A percentile compares a stretch with the other conserved stretches of the same genome.
These are phyloP conservation scores for Diplodia corticola DNA, from an alignment of 2,329 filamentous ascomycete species.

Conservation along the genomic window DNA sequence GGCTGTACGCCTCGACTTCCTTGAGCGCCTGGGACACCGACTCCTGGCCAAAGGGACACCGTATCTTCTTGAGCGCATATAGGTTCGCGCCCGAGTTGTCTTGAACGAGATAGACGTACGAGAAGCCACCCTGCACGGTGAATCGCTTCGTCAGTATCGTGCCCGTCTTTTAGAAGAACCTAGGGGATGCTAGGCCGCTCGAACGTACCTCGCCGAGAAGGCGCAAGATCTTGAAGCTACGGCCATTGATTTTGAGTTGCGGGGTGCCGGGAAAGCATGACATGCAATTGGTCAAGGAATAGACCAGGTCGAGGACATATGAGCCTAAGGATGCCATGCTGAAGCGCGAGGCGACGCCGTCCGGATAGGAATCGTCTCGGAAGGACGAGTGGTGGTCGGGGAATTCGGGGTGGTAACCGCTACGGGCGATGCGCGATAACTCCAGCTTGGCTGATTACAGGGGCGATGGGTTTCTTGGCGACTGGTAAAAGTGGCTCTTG, in stretches of 20 bases:
- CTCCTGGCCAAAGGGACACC: conserved; percentile 96
- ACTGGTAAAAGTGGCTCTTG: not conserved
- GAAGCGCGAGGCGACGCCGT: conserved; percentile 8
- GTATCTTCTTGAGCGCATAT: conserved; percentile 97
- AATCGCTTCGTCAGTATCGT: conserved; percentile 6
- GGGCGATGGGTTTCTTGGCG: not conserved
- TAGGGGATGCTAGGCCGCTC: too few relatives aligned
- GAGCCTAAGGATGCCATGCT: conserved; percentile 37
- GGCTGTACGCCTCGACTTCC: conserved; percentile 93
- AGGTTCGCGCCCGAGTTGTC: conserved; percentile 80
- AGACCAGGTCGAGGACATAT: conserved; percentile 83
- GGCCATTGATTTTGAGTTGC: conserved; percentile 90
- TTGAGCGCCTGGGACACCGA: conserved; percentile 92
- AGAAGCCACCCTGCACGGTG: conserved; percentile 79
- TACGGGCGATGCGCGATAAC: conserved; percentile 22
- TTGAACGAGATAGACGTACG: conserved; percentile 97
- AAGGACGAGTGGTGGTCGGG: conserved; percentile 13
- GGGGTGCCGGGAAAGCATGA: conserved; percentile 95
- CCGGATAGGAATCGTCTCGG: conserved; percentile 19
- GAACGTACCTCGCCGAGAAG: conserved; percentile 79
- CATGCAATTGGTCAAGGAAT: conserved; percentile 91
- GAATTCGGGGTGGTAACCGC: conserved; percentile 23
- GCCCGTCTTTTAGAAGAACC: not conserved
- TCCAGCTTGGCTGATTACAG: conserved; percentile 7
- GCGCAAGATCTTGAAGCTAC: conserved; percentile 93